phyloP scores from a whole-genome alignment of 139 green algal species.

The Limnomonas spitsbergensis region DNA sequence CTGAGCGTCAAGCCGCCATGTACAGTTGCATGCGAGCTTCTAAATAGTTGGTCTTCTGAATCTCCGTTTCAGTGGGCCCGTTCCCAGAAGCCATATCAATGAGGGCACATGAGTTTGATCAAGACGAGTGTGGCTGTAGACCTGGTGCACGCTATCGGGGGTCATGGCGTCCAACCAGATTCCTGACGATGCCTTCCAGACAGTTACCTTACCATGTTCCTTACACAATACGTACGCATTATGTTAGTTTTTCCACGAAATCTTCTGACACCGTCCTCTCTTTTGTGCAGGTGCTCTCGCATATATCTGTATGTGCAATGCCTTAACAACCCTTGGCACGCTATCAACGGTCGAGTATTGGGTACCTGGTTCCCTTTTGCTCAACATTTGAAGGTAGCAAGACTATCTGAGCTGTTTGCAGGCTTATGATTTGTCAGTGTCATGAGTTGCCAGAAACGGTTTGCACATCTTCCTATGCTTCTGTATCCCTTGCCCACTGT shows the following conservation, averaged over 20 bases:
- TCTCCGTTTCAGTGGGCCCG: constrained; percentile 28
- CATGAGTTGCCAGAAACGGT: constrained; percentile 8
- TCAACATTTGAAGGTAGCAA: constrained; percentile 26
- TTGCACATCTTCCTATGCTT: background rate
- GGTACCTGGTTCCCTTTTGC: constrained; percentile 16
- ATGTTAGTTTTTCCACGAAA: too few relatives aligned
- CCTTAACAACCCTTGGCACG: too few relatives aligned
- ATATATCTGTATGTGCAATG: too few relatives aligned
- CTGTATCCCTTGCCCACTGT: too few relatives aligned
- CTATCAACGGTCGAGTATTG: constrained; percentile 28
- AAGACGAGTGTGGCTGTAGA: background rate
- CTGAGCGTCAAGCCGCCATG: constrained; percentile 62
- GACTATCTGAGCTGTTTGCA: background rate
- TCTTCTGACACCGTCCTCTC: too few relatives aligned
- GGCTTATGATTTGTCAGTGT: background rate
- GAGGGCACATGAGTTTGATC: constrained; percentile 22
- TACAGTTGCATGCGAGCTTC: constrained; percentile 53
- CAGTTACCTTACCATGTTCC: too few relatives aligned
- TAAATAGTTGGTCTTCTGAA: constrained; percentile 69
- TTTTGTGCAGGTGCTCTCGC: too few relatives aligned
- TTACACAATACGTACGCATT: too few relatives aligned
- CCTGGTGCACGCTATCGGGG: constrained; percentile 37
- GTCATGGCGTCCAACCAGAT: constrained; percentile 9
- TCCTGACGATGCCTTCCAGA: constrained; percentile 39
- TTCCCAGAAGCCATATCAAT: constrained; percentile 44